phyloP scores from a whole-genome alignment of 2,329 filamentous ascomycete species.

The Penicillium polonicum region DNA sequence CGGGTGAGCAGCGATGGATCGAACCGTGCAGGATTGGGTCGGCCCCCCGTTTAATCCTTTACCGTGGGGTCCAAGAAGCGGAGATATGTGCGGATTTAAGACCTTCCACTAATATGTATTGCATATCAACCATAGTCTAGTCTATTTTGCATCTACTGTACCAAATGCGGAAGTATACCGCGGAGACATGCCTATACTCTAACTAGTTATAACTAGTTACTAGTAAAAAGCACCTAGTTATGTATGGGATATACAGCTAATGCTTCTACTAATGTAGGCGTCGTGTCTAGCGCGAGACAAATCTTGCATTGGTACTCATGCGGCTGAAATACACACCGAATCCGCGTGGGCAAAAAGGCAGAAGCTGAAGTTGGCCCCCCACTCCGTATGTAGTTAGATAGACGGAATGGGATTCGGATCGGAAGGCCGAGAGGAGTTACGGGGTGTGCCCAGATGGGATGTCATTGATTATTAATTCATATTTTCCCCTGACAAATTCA shows the following conservation, averaged over 20 bases:
- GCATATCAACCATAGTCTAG: neutral
- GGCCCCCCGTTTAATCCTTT: neutral
- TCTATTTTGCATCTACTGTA: neutral
- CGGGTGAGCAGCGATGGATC: neutral
- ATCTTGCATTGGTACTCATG: neutral
- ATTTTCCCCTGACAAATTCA: neutral
- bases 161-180: neutral
- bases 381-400: neutral
- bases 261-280: neutral
- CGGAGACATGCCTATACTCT: neutral
- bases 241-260: neutral
- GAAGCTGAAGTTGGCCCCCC: neutral
- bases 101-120: neutral
- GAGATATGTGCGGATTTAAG: neutral
- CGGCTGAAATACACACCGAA: slow-evolving; percentile 4
- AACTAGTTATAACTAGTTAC: no score
- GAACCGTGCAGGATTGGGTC: slow-evolving; percentile 1
- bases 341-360: neutral
- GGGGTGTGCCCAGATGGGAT: neutral
- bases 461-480: neutral
- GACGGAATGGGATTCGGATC: slow-evolving; percentile 3
- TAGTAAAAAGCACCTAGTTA: neutral
- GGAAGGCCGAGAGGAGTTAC: neutral
- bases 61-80: slow-evolving; percentile 9
- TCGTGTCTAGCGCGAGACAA: slow-evolving; percentile 4